Base-by-base conservation (phyloP, 2,329 filamentous ascomycete species). In the Claviceps paspali region DNA sequence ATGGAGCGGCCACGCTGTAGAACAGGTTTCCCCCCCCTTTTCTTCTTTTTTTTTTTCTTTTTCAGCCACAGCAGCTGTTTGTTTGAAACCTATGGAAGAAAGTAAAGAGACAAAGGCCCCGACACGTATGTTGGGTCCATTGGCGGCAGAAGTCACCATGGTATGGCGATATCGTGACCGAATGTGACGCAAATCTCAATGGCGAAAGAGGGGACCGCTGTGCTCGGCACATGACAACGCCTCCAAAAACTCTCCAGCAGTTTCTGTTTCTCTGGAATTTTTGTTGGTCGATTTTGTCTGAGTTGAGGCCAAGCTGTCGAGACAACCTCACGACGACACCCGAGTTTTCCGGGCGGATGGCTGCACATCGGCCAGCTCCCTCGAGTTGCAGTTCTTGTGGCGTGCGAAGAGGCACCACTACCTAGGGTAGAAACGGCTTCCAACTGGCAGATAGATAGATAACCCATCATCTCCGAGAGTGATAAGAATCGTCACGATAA, bases 401-500 rank as follows among this genome's bases (percentile, higher is more conserved):
- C n/a, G n/a, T n/a, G n/a, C n/a, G n/a, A n/a, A n/a, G n/a, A n/a
- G n/a, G n/a, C n/a, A n/a, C n/a, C n/a, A n/a, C n/a, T n/a, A n/a
- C n/a, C n/a, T n/a, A 18, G 15, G 8, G 6, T 27, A 31, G 7
- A 27, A 19, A 27, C 8, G 12, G 11, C 7, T 11, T 36, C n/a
- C 21, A 24, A 14, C 10, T 23, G 24, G 7, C 22, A 33, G 21
- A n/a, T 19, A 34, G n/a, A n/a, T n/a, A n/a, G n/a, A n/a, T 8
- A 5, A 22, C 33, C 22, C 14, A 15, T 41, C 10, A 48, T 41
- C 45, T 36, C 30, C 38, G 24, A 3, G 38, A 35, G 19, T 42
- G 41, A 35, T 45, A 43, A 24, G 41, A 40, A 31, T 49, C 41
- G 33, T 42, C 21, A 24, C 21, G 31, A 33, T 24, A 40, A 29